A percentile compares a stretch with the other conserved stretches of the same genome.
These are phyloP conservation scores for Centella asiatica DNA, from an alignment of 129 eudicot species.

Conservation along the genomic window DNA sequence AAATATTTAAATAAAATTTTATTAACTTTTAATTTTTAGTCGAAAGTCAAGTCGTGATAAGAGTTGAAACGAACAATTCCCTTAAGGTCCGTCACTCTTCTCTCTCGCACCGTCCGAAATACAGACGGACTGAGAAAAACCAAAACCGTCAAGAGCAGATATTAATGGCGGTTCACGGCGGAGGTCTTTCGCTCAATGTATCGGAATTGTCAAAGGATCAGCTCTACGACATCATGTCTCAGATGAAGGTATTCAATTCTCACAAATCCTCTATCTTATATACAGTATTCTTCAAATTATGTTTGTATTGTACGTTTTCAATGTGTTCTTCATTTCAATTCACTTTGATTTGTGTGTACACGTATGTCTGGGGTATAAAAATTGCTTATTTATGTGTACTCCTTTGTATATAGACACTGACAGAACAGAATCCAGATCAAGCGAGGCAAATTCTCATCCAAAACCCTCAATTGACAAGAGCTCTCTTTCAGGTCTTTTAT, in stretches of 20 bases:
- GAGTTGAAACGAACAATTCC: no score
- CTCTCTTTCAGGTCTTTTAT: conserved; percentile 65
- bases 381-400: no score
- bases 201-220: conserved; percentile 87
- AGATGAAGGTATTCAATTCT: conserved; percentile 98
- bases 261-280: no score
- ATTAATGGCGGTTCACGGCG: no score
- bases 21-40: no score
- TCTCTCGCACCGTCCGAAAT: no score
- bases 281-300: background rate
- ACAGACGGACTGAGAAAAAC: no score
- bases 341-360: background rate
- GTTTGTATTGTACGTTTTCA: background rate
- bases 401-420: conserved; percentile 53
- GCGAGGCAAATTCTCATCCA: conserved; percentile 87
- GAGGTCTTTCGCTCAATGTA: no score
- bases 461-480: conserved; percentile 73
- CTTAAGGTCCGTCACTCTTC: no score
- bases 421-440: conserved; percentile 86
- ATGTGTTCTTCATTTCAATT: background rate
- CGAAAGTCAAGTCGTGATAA: no score
- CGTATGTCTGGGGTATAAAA: background rate
- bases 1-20: no score
- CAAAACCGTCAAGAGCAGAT: no score
- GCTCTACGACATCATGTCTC: conserved; percentile 87